Base-by-base conservation (phyloP, 2,329 filamentous ascomycete species). In the Achaetomium macrosporum region DNA sequence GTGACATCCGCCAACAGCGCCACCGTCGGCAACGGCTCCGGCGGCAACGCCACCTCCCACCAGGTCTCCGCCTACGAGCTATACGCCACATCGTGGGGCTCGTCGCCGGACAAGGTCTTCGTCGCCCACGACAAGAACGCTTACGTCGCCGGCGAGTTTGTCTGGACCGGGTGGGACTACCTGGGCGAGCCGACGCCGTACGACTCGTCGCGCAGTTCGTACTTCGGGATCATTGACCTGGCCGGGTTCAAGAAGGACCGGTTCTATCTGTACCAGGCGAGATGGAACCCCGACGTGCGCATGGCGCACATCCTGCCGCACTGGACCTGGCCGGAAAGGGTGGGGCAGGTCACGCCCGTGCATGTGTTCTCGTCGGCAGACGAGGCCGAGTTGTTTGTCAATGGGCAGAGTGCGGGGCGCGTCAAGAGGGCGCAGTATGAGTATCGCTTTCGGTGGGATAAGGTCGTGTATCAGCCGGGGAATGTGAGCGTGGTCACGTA, bases 191-290 rank as follows among this genome's bases (percentile, higher is more conserved):
- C 65, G 37, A 65, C 37, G 49, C 75, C 73, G 0, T 81, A 81
- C 59, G 77, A 79, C 25, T 11, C 0, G 13, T n/a, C 35, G 35
- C 35, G 35, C 35, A 37, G 35, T 13, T 37, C 74, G 1, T 82
- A 81, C 61, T 81, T 74, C 42, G 78, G 78, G 10, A 79, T 82
- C 53, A 71, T 82, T 30, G 78, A 82, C 50, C 66, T 81, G 7
- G 78, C 78, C 0, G 78, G 78, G 0, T 82, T 82, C 64, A 71
- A 69, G 51, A 82, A 82, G 63, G 77, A 81, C 53, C 68, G 78
- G 1, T 81, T 74, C 62, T 80, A 71, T 57, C 59, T 81, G 4
- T 82, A 81, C 55, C 78, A 81, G 59, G 64, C 76, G 0, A 72
- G 76, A 8, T 82, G 78, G 79, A 66, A 72, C 2, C 68, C 77